A percentile compares a stretch with the other conserved stretches of the same genome.
These are phyloP conservation scores for Lepidium africanum DNA, from an alignment of 345 rosid species.

Conservation along the genomic window DNA sequence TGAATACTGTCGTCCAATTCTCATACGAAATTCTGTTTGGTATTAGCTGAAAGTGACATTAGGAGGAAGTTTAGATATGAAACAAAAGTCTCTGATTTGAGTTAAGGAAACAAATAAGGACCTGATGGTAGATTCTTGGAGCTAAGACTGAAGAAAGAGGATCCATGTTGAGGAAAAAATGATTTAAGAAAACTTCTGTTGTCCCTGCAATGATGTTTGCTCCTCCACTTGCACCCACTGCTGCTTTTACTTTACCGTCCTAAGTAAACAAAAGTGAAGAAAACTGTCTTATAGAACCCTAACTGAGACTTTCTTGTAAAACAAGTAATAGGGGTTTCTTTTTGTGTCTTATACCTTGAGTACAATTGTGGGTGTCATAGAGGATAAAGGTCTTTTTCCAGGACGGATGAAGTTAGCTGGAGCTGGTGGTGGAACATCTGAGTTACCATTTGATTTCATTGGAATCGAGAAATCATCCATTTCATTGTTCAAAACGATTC, in stretches of 20 bases:
- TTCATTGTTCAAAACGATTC: conserved; percentile 56
- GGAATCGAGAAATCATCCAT: conserved; percentile 69
- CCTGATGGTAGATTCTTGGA: conserved; percentile 61
- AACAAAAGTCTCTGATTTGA: not conserved
- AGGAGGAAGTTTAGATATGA: not conserved
- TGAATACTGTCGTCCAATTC: conserved; percentile 46
- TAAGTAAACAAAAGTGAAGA: not conserved
- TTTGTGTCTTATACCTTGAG: conserved; percentile 32
- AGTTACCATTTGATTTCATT: not conserved
- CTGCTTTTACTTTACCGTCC: conserved; percentile 47
- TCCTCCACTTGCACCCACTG: conserved; percentile 64
- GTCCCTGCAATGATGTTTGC: conserved; percentile 46
- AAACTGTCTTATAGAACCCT: not conserved
- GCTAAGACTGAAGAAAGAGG: conserved; percentile 50
- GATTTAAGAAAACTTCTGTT: conserved; percentile 46
- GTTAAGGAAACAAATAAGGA: not conserved
- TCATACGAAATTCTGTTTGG: conserved; percentile 41
- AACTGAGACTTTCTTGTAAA: not conserved
- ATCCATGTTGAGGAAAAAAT: conserved; percentile 48
- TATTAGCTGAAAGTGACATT: conserved; percentile 30
- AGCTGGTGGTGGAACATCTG: conserved; percentile 35
- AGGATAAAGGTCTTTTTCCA: conserved; percentile 56
- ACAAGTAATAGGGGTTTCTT: not conserved
- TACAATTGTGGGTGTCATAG: conserved; percentile 59
- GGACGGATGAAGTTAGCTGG: conserved; percentile 51